Evolutionary conservation across 805 yeast genomes (phyloP).

Genomic region (Wickerhamiella qilinensis): DNA sequence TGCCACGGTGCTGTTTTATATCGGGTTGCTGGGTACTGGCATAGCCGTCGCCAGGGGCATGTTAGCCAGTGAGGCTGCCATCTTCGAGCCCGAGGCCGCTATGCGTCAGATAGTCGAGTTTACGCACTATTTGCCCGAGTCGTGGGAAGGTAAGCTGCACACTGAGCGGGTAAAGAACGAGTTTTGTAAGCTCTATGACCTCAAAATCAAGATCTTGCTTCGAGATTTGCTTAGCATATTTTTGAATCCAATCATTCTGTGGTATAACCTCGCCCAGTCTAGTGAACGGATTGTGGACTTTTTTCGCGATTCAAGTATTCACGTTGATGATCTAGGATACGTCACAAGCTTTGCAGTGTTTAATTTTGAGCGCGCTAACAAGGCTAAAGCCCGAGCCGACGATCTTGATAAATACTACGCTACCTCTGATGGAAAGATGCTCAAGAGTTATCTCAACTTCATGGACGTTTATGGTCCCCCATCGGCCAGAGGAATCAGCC

Average conservation of each 20-base stretch:
- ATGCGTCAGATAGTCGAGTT: constrained; percentile 62
- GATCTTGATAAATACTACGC: constrained; percentile 26
- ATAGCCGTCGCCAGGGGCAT: constrained; percentile 72
- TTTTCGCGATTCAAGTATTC: constrained; percentile 75
- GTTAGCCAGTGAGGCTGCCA: constrained; percentile 44
- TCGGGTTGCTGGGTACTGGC: constrained; percentile 73
- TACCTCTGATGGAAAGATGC: constrained; percentile 68
- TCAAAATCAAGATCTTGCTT: constrained; percentile 51
- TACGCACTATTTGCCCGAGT: constrained; percentile 78
- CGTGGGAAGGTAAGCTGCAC: constrained; percentile 77
- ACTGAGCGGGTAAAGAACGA: constrained; percentile 72
- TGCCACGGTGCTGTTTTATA: constrained; percentile 69
- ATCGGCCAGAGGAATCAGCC: background rate
- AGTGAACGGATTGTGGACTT: constrained; percentile 74
- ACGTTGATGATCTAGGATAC: constrained; percentile 87
- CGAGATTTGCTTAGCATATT: constrained; percentile 71
- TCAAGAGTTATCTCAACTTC: constrained; percentile 76
- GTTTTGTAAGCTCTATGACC: constrained; percentile 61
- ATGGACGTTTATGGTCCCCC: constrained; percentile 57
- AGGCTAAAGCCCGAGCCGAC: constrained; percentile 22
- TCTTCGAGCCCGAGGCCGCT: constrained; percentile 91
- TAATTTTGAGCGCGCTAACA: constrained; percentile 43
- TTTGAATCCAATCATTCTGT: constrained; percentile 76
- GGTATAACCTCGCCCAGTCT: constrained; percentile 62
- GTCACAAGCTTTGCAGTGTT: constrained; percentile 93